These are phyloP conservation scores for Bipolaris zeicola DNA, from an alignment of 2,329 filamentous ascomycete genomes.

Conservation along the genomic window DNA sequence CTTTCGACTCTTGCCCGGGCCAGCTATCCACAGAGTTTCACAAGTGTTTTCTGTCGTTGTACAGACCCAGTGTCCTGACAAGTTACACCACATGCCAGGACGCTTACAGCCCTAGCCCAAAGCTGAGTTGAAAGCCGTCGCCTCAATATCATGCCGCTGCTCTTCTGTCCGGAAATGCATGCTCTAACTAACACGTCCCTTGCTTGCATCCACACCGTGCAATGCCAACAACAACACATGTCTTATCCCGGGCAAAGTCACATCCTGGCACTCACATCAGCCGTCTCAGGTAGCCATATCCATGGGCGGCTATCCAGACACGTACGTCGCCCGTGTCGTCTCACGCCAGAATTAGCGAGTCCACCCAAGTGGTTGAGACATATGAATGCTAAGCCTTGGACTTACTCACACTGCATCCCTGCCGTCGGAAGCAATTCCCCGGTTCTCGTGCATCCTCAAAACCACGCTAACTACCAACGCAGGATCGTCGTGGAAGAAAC, in stretches of 20 bases:
- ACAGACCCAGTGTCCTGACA: slow-evolving; percentile 6
- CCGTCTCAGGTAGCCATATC: slow-evolving; percentile 6
- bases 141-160: slow-evolving; percentile 6
- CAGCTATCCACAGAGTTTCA: slow-evolving; percentile 9
- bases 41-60: slow-evolving; percentile 12
- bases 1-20: neutral
- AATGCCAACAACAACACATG: neutral
- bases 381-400: slow-evolving; percentile 16
- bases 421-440: slow-evolving; percentile 24
- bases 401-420: slow-evolving; percentile 10
- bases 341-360: slow-evolving; percentile 14
- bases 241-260: slow-evolving; percentile 2
- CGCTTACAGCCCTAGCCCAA: neutral
- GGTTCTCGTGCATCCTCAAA: slow-evolving; percentile 16
- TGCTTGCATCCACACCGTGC: slow-evolving; percentile 2
- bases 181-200: neutral
- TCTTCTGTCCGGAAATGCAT: neutral
- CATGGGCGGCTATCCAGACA: slow-evolving; percentile 7
- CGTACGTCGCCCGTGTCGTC: slow-evolving; percentile 5
- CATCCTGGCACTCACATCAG: slow-evolving; percentile 4
- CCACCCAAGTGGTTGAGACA: slow-evolving; percentile 18
- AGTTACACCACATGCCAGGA: slow-evolving; percentile 8
- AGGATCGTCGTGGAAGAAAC: slow-evolving; percentile 21
- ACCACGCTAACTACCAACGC: slow-evolving; percentile 15
- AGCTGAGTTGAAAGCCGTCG: neutral